Percentiles rank a stretch among this genome's conserved stretches.
Evolutionary conservation across 768 basidiomycete genomes (phyloP).

Genomic region (Crassisporium funariophilum): DNA sequence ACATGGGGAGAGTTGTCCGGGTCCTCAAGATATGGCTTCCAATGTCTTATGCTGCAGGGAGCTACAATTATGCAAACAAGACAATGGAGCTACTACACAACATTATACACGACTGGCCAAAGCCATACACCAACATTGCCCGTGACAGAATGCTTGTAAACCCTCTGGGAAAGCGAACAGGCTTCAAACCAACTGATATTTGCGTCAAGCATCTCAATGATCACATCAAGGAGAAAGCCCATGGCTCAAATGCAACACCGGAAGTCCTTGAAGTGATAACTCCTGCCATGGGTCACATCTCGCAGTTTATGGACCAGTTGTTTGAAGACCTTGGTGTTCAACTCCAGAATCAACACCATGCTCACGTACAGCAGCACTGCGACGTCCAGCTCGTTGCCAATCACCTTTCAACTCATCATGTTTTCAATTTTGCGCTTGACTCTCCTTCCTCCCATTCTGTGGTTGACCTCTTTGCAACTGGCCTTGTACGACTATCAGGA

Average conservation of each 20-base stretch:
- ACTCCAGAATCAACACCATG: slow-evolving; percentile 16
- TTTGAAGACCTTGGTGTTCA: slow-evolving; percentile 22
- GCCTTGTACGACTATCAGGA: slow-evolving; percentile 4
- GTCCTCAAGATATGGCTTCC: slow-evolving; percentile 23
- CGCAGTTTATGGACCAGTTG: slow-evolving; percentile 14
- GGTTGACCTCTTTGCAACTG: slow-evolving; percentile 6
- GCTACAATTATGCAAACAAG: slow-evolving; percentile 27
- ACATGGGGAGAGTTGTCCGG: slow-evolving; percentile 14
- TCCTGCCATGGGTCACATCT: slow-evolving; percentile 23
- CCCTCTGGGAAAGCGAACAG: slow-evolving; percentile 10
- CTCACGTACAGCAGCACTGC: slow-evolving; percentile 19
- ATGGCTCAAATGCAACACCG: slow-evolving; percentile 23
- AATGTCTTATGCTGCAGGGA: slow-evolving; percentile 20
- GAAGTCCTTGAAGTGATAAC: slow-evolving; percentile 22
- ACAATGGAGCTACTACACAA: slow-evolving; percentile 28
- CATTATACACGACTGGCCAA: slow-evolving; percentile 22
- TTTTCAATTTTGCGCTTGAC: slow-evolving; percentile 10
- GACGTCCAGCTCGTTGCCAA: slow-evolving; percentile 18
- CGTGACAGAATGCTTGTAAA: slow-evolving; percentile 25
- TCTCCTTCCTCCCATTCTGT: background rate
- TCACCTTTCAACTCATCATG: slow-evolving; percentile 6
- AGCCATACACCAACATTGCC: slow-evolving; percentile 15
- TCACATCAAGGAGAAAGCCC: slow-evolving; percentile 21
- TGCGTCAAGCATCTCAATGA: slow-evolving; percentile 26
- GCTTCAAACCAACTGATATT: slow-evolving; percentile 26